Conservation (phyloP, 192 early-diverging fungal genomes). For the Thoreauomyces humboldtii region DNA sequence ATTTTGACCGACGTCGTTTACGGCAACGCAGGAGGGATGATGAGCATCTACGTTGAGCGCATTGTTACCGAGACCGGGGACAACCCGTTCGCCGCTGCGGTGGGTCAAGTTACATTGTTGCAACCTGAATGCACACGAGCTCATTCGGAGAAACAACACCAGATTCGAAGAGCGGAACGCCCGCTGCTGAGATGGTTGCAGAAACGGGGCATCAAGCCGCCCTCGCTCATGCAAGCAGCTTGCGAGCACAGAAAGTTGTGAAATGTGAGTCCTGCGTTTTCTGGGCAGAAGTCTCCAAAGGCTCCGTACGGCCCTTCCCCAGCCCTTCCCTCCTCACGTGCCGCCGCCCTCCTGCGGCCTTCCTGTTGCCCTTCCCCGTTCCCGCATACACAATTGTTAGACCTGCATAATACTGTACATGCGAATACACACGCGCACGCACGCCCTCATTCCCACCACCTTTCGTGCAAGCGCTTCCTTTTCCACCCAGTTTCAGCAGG, state of each 20-base stretch:
- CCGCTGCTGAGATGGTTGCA: conserved; percentile 15
- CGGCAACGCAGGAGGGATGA: conserved; percentile 73
- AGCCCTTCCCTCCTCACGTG: no score
- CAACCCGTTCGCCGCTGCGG: conserved; percentile 62
- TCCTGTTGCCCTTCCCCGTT: no score
- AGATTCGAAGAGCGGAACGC: conserved; percentile 17
- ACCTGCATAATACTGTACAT: no score
- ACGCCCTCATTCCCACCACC: conserved; percentile 88
- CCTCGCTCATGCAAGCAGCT: no score
- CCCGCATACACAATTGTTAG: no score
- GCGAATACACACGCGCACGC: conserved; percentile 94
- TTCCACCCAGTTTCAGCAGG: no score
- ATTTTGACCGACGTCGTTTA: conserved; percentile 82
- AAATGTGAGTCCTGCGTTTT: no score
- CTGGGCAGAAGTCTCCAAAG: no score
- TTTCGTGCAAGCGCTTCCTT: no score
- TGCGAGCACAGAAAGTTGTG: no score
- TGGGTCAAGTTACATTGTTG: conserved; percentile 13
- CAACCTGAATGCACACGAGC: background rate
- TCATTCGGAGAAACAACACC: background rate
- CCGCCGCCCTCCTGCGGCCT: no score
- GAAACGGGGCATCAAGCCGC: background rate
- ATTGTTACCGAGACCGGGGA: conserved; percentile 75
- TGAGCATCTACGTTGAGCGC: conserved; percentile 66
- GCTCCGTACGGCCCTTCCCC: no score